Conservation (phyloP, 352 stramenopile genomes). For the Globisporangium emineosum region DNA sequence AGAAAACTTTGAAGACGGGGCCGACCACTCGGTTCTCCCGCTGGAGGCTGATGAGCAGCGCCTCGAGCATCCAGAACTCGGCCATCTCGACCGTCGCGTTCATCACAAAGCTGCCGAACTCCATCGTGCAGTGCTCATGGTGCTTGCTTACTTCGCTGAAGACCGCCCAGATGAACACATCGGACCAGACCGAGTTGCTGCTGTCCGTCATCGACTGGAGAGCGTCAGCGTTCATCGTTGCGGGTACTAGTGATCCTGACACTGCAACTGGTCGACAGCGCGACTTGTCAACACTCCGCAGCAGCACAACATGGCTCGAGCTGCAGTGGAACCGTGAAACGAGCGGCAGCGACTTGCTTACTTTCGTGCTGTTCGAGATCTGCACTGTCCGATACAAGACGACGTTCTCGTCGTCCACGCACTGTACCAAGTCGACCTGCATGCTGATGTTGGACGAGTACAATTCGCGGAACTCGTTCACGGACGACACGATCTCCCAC, state of each 20-base stretch:
- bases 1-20: slow-evolving; percentile 12
- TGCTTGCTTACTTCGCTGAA: slow-evolving; percentile 11
- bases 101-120: slow-evolving; percentile 14
- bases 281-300: slow-evolving; percentile 9
- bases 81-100: slow-evolving; percentile 6
- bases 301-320: slow-evolving; percentile 5
- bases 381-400: slow-evolving; percentile 19
- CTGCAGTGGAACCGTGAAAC: slow-evolving; percentile 3
- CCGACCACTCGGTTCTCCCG: slow-evolving; percentile 15
- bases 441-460: slow-evolving; percentile 45
- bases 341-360: slow-evolving; percentile 17
- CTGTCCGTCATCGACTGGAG: background rate
- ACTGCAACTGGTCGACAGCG: background rate
- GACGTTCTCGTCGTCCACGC: slow-evolving; percentile 18
- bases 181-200: slow-evolving; percentile 14
- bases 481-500: slow-evolving; percentile 30
- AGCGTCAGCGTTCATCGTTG: background rate
- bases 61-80: slow-evolving; percentile 22
- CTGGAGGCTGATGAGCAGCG: slow-evolving; percentile 18
- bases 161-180: slow-evolving; percentile 16
- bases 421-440: slow-evolving; percentile 21
- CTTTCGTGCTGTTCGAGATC: slow-evolving; percentile 13
- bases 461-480: slow-evolving; percentile 22
- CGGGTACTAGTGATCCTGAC: background rate
- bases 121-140: slow-evolving; percentile 13